Evolutionary conservation across 139 green algal genomes (phyloP).

Genomic region (Chlorella sp.): DNA sequence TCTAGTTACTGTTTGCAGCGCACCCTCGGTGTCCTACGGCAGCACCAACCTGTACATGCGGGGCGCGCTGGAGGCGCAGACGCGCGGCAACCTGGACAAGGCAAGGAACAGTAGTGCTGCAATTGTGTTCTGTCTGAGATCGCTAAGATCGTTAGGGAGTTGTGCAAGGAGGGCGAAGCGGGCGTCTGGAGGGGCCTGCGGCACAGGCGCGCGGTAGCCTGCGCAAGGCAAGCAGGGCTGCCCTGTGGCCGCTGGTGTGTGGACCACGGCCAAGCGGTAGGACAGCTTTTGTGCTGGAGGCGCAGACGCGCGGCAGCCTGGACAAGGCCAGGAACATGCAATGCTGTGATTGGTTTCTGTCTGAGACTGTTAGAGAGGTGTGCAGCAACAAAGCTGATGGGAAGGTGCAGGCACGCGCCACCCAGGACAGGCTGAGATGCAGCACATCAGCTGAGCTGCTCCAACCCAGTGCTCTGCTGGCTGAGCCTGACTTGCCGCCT

Average conservation of each 20-base stretch:
- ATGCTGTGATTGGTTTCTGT: too few species aligned
- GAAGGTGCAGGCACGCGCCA: too few species aligned
- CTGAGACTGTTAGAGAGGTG: too few species aligned
- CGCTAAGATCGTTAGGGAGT: too few species aligned
- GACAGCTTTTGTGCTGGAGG: too few species aligned
- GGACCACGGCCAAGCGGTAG: too few species aligned
- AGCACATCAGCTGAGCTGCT: too few species aligned
- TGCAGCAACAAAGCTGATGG: too few species aligned
- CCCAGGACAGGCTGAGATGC: too few species aligned
- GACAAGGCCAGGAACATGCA: constrained; percentile 33
- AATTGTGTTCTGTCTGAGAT: too few species aligned
- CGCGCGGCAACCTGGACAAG: constrained; percentile 80
- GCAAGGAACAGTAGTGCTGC: neutral
- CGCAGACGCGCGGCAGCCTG: constrained; percentile 85
- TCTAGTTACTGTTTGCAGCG: neutral
- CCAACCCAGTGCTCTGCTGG: neutral
- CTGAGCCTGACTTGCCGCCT: too few species aligned
- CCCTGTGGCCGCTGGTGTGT: neutral
- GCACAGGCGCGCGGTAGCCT: neutral
- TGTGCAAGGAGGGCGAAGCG: neutral
- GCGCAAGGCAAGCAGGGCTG: neutral
- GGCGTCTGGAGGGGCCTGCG: neutral
- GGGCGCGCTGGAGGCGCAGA: constrained; percentile 89
- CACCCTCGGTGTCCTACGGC: constrained; percentile 82
- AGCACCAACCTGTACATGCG: constrained; percentile 88